These are phyloP conservation scores for Yarrowia sp. DNA, from an alignment of 805 yeast species.

Conservation along the genomic window DNA sequence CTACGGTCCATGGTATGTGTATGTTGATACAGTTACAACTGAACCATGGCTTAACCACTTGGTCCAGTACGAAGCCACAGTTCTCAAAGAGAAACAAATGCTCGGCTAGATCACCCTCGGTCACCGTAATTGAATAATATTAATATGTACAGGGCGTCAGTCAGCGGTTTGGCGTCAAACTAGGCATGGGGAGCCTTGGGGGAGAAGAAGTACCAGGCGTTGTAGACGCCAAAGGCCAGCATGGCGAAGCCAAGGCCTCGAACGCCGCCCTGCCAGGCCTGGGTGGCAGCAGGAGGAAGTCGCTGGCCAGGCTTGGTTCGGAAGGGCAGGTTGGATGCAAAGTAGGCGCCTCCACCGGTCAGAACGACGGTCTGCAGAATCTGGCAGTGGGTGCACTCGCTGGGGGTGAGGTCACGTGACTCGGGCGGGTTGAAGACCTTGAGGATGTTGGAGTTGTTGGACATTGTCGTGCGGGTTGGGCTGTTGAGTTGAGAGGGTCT, in stretches of 20 bases:
- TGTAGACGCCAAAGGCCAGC: slow-evolving; percentile 54
- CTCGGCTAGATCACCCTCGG: too few relatives aligned
- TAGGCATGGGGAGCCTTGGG: slow-evolving; percentile 17
- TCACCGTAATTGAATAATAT: neutral
- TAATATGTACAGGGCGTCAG: slow-evolving; percentile 4
- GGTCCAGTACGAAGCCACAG: too few relatives aligned
- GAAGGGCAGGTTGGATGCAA: slow-evolving; percentile 52
- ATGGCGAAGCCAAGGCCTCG: slow-evolving; percentile 55
- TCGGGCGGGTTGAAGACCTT: slow-evolving; percentile 32
- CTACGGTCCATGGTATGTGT: too few relatives aligned
- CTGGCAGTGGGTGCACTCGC: slow-evolving; percentile 68
- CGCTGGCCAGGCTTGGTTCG: slow-evolving; percentile 44
- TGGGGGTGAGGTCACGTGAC: slow-evolving; percentile 27
- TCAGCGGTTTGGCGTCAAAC: too few relatives aligned
- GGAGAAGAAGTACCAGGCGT: slow-evolving; percentile 56
- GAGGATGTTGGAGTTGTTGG: slow-evolving; percentile 33
- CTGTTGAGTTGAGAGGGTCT: neutral
- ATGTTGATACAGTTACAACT: too few relatives aligned
- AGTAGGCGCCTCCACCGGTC: slow-evolving; percentile 60
- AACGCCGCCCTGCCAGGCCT: slow-evolving; percentile 53
- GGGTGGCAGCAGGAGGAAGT: slow-evolving; percentile 35
- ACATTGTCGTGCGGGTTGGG: slow-evolving; percentile 1
- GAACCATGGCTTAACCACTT: too few relatives aligned
- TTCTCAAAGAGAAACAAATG: too few relatives aligned
- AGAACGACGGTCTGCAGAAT: slow-evolving; percentile 59